phyloP scores from a whole-genome alignment of 2,329 filamentous ascomycete species.

The Chaetomiaceae sp. region DNA sequence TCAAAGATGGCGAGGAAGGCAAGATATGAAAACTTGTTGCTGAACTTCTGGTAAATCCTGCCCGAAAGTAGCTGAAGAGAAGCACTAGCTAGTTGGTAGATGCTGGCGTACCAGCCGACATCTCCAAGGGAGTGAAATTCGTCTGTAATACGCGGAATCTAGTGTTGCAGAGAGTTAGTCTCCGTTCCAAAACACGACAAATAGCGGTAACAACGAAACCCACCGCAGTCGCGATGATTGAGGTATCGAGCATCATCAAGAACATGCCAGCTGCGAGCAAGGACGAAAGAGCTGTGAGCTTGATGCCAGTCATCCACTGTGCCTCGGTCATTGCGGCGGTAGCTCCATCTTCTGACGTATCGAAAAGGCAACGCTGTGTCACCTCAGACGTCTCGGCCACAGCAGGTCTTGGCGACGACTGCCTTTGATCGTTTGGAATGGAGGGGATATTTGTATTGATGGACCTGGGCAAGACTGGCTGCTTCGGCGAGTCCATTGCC shows the following conservation, averaged over 20 bases:
- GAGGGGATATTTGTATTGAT: too few relatives aligned
- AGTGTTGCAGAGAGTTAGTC: not conserved
- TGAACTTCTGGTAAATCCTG: constrained; percentile 25
- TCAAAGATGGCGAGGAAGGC: constrained; percentile 49
- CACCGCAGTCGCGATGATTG: constrained; percentile 47
- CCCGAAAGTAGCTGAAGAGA: constrained; percentile 24
- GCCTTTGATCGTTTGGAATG: too few relatives aligned
- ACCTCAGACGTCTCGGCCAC: too few relatives aligned
- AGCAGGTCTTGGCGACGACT: too few relatives aligned
- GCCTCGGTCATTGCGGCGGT: not conserved
- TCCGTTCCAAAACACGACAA: not conserved
- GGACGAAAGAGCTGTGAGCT: constrained; percentile 6
- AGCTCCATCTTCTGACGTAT: not conserved
- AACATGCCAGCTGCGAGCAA: constrained; percentile 40
- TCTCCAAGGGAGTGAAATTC: constrained; percentile 27
- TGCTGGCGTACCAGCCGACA: constrained; percentile 27
- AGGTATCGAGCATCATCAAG: constrained; percentile 47
- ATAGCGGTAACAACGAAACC: not conserved
- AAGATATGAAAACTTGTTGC: constrained; percentile 34
- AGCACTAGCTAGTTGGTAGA: constrained; percentile 26
- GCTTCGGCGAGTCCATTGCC: too few relatives aligned
- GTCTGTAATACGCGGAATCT: constrained; percentile 29
- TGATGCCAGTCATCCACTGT: constrained; percentile 17
- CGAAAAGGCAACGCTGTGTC: too few relatives aligned
- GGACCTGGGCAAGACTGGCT: too few relatives aligned